Evolutionary conservation across 1,139 yeast species (phyloP).

Genomic region (Yamadazyma diospyri): DNA sequence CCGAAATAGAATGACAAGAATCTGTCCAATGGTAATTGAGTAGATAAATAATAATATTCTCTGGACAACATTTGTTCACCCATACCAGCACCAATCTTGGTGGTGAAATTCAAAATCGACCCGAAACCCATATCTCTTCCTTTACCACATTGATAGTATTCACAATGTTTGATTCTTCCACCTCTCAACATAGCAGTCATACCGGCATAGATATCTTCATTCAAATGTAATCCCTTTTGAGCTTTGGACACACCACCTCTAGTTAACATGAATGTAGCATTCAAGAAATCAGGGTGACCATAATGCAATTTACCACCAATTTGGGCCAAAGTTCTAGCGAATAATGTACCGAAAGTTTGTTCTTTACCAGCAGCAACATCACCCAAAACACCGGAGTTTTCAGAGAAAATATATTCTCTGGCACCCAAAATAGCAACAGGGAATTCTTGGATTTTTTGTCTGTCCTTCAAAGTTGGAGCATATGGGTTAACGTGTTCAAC

Average conservation of each 20-base stretch:
- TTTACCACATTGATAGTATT: conserved; percentile 99
- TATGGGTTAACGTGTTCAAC: conserved; percentile 82
- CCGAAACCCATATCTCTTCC: conserved; percentile 99
- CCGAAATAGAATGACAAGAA: conserved; percentile 97
- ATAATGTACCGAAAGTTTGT: conserved; percentile 55
- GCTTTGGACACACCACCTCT: conserved; percentile 58
- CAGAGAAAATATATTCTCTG: conserved; percentile 53
- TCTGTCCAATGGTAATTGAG: conserved; percentile 95
- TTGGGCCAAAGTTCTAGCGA: conserved; percentile 53
- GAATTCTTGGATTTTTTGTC: conserved; percentile 21
- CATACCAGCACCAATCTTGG: conserved; percentile 99
- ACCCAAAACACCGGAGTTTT: conserved; percentile 51
- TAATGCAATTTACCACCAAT: conserved; percentile 55
- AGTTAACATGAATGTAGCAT: conserved; percentile 49
- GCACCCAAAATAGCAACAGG: conserved; percentile 57
- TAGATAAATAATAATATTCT: conserved; percentile 95
- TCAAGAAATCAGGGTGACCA: conserved; percentile 56
- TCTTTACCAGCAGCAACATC: conserved; percentile 59
- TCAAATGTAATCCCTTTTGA: conserved; percentile 51
- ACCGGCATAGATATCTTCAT: conserved; percentile 57
- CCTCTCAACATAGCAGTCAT: conserved; percentile 51
- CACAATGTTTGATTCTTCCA: conserved; percentile 76
- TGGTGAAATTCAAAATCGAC: conserved; percentile 95
- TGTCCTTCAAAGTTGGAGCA: conserved; percentile 45
- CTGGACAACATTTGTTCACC: conserved; percentile 99